Evolutionary conservation across 495 filamentous ascomycete genomes (phyloP).

Genomic region (Podospora anserina): DNA sequence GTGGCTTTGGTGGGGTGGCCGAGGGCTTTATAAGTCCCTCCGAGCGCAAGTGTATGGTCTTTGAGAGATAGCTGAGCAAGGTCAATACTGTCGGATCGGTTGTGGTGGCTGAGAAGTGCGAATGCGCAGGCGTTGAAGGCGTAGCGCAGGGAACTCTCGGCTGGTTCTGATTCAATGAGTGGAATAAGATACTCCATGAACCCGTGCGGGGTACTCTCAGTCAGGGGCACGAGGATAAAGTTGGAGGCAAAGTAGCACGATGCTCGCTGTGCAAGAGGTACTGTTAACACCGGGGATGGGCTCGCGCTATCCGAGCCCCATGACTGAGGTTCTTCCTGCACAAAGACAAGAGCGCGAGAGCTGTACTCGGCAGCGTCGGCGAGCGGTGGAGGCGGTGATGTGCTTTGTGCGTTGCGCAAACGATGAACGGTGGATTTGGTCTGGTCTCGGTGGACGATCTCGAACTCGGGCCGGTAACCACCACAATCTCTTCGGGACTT

Average conservation of each 20-base stretch:
- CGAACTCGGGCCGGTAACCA: conserved; percentile 64
- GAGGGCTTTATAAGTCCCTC: conserved; percentile 52
- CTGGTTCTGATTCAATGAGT: conserved; percentile 45
- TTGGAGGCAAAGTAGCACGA: conserved; percentile 54
- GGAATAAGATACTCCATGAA: conserved; percentile 57
- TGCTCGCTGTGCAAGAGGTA: conserved; percentile 48
- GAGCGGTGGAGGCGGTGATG: conserved; percentile 7
- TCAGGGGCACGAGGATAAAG: conserved; percentile 50
- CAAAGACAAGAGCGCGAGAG: conserved; percentile 5
- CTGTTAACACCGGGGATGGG: conserved; percentile 22
- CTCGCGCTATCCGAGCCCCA: conserved; percentile 9
- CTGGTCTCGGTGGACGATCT: conserved; percentile 65
- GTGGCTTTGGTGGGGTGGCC: conserved; percentile 39
- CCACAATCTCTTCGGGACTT: conserved; percentile 64
- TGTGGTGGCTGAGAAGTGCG: conserved; percentile 47
- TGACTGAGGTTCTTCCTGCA: conserved; percentile 14
- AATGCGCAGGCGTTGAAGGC: conserved; percentile 60
- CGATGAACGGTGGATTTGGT: conserved; percentile 56
- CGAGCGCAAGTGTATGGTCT: conserved; percentile 51
- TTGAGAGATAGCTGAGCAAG: conserved; percentile 39
- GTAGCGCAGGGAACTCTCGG: conserved; percentile 49
- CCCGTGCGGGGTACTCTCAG: conserved; percentile 38
- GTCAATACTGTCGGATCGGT: conserved; percentile 32
- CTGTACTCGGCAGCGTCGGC: background rate
- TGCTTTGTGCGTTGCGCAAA: conserved; percentile 28